Base-by-base conservation (phyloP, 2,329 filamentous ascomycete species). In the Nemania abortiva region DNA sequence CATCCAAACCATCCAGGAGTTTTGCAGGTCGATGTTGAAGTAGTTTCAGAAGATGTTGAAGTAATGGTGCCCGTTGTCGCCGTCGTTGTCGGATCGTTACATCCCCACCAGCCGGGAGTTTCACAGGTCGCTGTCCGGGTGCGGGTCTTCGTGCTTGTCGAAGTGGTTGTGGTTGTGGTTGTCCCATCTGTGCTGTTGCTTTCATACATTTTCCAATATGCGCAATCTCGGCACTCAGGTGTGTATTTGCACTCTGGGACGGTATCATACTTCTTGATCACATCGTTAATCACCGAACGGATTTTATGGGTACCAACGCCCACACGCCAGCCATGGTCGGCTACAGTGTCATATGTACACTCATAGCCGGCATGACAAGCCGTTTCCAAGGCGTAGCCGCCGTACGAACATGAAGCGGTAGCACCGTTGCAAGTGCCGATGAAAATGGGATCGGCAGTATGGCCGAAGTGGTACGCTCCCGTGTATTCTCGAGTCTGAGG, bases 381-480 rank as follows among this genome's bases (percentile, higher is more conserved):
- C 13, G 94, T 92, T 81, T 99, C 94, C 85, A 99, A 88, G 1
- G 96, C 95, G 79, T 98, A 99, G 0, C 96, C 96, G 1, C 90
- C 95, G 76, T 97, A 90, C 0, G 95, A 96, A 80, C 96, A 98
- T 11, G 91, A 90, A 2, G 95, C 95, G 1, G 93, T 94, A 2
- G 93, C 93, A 37, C 92, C 93, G 76, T 97, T 98, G 82, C 96
- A 98, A 0, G 91, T 93, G 37, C 96, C 96, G 83, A 98, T 95
- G 77, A 91, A 99, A 39, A 99, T 90, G 0, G 96, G 96, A 80
- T 99, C 96, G 0, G 96, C 96, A 0, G 94, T 98, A 77, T 98
- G 95, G 3, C 96, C 96, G 78, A 98, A 95, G 80, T 99, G 96
- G 77, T 90, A 97, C 0, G 92, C 86, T 13, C 93, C 95, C 0